Percentiles rank a stretch among this genome's conserved stretches.
These are phyloP conservation scores for Saccharomycopsis vini DNA, from an alignment of 805 yeast species.

Conservation along the genomic window DNA sequence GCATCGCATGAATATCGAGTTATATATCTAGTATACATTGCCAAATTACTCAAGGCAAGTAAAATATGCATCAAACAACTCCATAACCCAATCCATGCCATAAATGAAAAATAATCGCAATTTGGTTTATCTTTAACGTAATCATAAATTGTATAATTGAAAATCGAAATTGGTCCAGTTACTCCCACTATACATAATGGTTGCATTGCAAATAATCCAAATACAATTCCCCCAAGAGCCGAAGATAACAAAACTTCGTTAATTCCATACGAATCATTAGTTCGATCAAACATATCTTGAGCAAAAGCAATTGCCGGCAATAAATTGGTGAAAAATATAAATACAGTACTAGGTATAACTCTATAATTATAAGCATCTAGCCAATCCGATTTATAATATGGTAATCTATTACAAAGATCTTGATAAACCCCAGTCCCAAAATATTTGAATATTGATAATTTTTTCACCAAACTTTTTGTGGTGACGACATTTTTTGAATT, in stretches of 20 bases:
- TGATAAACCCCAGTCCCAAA: constrained; percentile 15
- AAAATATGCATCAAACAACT: constrained; percentile 70
- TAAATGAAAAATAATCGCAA: constrained; percentile 70
- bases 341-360: constrained; percentile 76
- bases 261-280: constrained; percentile 79
- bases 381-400: constrained; percentile 72
- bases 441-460: too few relatives aligned
- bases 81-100: constrained; percentile 96
- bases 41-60: constrained; percentile 61
- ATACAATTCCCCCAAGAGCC: constrained; percentile 82
- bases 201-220: constrained; percentile 81
- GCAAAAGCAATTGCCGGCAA: constrained; percentile 95
- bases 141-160: constrained; percentile 71
- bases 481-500: too few relatives aligned
- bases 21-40: constrained; percentile 58
- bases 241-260: constrained; percentile 80
- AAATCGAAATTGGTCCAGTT: constrained; percentile 90
- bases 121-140: constrained; percentile 26
- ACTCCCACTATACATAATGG: constrained; percentile 95
- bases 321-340: constrained; percentile 80
- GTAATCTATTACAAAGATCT: constrained; percentile 26
- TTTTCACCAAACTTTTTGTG: too few relatives aligned
- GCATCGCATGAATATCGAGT: constrained; percentile 84
- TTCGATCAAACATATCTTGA: constrained; percentile 92
- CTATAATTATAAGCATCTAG: constrained; percentile 77